These are phyloP conservation scores for Vigna unguiculata DNA, from an alignment of 306 rosid genomes.

Conservation along the genomic window DNA sequence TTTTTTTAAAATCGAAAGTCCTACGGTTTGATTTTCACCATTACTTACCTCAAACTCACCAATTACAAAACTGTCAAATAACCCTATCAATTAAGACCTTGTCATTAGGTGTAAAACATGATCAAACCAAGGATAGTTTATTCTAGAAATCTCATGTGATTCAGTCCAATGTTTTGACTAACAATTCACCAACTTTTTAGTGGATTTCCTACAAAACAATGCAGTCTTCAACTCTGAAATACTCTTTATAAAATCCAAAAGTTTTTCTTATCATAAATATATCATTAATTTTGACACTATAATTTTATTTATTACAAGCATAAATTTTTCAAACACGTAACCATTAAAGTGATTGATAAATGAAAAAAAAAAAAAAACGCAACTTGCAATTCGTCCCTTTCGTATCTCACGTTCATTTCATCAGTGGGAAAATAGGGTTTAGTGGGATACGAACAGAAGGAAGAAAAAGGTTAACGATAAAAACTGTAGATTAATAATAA, in stretches of 20 bases:
- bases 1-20: too few relatives aligned
- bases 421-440: neutral
- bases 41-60: neutral
- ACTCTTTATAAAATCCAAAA: neutral
- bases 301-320: too few relatives aligned
- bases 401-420: neutral
- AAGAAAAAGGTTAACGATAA: neutral
- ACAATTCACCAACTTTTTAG: neutral
- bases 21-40: neutral
- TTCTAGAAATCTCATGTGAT: neutral
- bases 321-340: too few relatives aligned
- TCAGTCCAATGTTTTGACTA: neutral
- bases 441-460: neutral
- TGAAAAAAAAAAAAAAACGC: too few relatives aligned
- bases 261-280: too few relatives aligned
- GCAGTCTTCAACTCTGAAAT: neutral
- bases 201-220: conserved; percentile 21
- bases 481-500: neutral
- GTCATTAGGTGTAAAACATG: neutral
- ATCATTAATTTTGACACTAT: too few relatives aligned
- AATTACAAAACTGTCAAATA: neutral
- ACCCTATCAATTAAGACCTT: neutral
- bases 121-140: neutral
- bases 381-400: neutral
- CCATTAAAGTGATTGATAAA: neutral